Evolutionary conservation across 768 basidiomycete species (phyloP), one percentile per base, ranked within the genome.

Genomic region (Phlebiopsis gigantea): DNA sequence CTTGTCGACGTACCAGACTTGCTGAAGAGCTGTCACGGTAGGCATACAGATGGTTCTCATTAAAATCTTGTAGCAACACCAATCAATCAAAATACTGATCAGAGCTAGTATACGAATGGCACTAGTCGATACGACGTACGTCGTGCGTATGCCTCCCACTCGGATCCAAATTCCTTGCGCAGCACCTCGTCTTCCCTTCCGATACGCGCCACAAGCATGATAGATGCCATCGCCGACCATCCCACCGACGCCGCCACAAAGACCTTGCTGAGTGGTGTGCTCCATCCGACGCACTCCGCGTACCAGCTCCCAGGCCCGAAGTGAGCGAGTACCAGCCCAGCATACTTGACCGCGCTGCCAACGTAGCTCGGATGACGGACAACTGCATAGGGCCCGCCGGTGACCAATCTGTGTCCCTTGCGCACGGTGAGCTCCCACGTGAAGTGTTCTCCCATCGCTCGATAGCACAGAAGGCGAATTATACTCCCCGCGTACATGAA

Each of bases 331-430:
- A 46, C 4, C 10, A 22, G 14, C 21, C 46, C 46, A 17, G 17
- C 22, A 25, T 46, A 46, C 6, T n/a, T 22, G 5, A 46, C 6
- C 22, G 19, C 9, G 14, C 15, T 26, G 12, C 49, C 30, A 4
- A 39, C 34, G 60, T 70, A 70, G 55, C 53, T 43, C 12, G 69
- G 68, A 53, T 70, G 69, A 14, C 69, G 64, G 2, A 69, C 68
- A 53, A 66, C 15, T 28, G 62, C 46, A 61, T 70, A 70, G 28
- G 68, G 69, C 10, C 68, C 68, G 19, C 24, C 42, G 19, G 68
- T 69, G 24, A 68, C 55, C 19, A 70, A 62, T 34, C 44, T 57
- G 46, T 70, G 69, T 26, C 57, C 60, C 15, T 63, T 52, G 28
- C 53, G 54, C 5, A 70, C 44, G 21, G 66, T 55, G 19, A 70